A percentile compares a stretch with the other conserved stretches of the same genome.
phyloP scores from a whole-genome alignment of 2,329 filamentous ascomycete species.

The Diaporthe vexans region DNA sequence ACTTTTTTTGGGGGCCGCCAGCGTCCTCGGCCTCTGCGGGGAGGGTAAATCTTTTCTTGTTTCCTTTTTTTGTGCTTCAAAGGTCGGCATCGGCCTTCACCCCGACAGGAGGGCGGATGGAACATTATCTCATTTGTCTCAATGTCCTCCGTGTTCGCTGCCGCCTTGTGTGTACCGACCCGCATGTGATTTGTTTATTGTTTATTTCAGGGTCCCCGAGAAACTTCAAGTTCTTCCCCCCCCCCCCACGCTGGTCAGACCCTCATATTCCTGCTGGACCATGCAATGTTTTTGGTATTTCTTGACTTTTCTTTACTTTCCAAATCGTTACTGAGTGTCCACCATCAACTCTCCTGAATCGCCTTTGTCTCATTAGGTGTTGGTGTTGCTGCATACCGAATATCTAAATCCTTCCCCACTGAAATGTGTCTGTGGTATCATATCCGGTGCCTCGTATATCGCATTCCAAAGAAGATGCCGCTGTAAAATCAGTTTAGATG shows the following conservation, averaged over 20 bases:
- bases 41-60: not conserved
- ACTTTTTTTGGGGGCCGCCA: no score
- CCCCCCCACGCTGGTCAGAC: not conserved
- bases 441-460: slow-evolving; percentile 30
- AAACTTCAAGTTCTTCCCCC: not conserved
- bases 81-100: not conserved
- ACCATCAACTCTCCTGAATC: not conserved
- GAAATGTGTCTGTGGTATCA: slow-evolving; percentile 30
- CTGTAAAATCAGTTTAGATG: slow-evolving; percentile 18
- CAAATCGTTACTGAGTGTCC: not conserved
- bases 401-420: slow-evolving; percentile 6
- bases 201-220: not conserved
- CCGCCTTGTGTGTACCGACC: not conserved
- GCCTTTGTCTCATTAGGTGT: slow-evolving; percentile 1
- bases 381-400: slow-evolving; percentile 15
- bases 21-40: not conserved
- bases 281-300: not conserved
- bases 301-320: not conserved
- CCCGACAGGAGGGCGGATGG: slow-evolving; percentile 4
- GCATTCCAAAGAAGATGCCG: slow-evolving; percentile 24
- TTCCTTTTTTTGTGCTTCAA: not conserved
- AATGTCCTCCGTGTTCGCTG: slow-evolving; percentile 8
- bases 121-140: not conserved
- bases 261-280: slow-evolving; percentile 16
- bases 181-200: not conserved